A percentile compares a stretch with the other conserved stretches of the same genome.
Evolutionary conservation across 257 asterid species (phyloP).

Genomic region (Nicotiana attenuata): DNA sequence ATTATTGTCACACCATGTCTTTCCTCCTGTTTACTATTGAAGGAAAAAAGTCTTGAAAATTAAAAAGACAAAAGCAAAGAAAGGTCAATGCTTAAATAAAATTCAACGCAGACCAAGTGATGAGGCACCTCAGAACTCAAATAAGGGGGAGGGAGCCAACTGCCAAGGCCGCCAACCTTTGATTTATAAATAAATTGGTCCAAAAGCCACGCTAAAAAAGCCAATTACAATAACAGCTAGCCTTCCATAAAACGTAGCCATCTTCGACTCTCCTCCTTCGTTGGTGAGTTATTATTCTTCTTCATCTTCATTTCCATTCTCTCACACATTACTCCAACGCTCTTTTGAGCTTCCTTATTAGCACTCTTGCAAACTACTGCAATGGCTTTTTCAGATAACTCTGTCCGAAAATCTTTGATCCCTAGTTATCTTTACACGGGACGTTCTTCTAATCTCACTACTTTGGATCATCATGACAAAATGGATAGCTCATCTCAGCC

Average conservation of each 20-base stretch:
- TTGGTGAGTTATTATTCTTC: background rate
- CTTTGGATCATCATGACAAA: background rate
- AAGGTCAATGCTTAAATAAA: background rate
- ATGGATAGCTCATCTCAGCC: background rate
- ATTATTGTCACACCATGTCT: background rate
- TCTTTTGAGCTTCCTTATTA: background rate
- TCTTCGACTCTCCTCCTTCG: slow-evolving; percentile 5
- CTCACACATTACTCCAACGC: background rate
- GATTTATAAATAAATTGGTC: slow-evolving; percentile 1
- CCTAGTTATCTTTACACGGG: slow-evolving; percentile 8
- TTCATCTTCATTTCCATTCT: background rate
- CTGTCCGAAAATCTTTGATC: background rate
- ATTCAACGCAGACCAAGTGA: background rate
- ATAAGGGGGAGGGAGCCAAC: background rate
- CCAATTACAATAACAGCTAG: background rate
- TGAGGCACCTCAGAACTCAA: background rate
- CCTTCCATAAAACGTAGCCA: background rate
- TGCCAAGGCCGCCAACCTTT: background rate
- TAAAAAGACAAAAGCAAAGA: background rate
- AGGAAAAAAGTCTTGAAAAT: background rate
- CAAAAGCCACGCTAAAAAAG: background rate
- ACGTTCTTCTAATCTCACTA: background rate
- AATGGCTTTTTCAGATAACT: slow-evolving; percentile 1
- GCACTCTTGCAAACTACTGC: background rate
- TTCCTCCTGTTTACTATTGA: background rate